A percentile compares a stretch with the other conserved stretches of the same genome.
These are phyloP conservation scores for Neurospora terricola DNA, from an alignment of 495 filamentous ascomycete species.

Conservation along the genomic window DNA sequence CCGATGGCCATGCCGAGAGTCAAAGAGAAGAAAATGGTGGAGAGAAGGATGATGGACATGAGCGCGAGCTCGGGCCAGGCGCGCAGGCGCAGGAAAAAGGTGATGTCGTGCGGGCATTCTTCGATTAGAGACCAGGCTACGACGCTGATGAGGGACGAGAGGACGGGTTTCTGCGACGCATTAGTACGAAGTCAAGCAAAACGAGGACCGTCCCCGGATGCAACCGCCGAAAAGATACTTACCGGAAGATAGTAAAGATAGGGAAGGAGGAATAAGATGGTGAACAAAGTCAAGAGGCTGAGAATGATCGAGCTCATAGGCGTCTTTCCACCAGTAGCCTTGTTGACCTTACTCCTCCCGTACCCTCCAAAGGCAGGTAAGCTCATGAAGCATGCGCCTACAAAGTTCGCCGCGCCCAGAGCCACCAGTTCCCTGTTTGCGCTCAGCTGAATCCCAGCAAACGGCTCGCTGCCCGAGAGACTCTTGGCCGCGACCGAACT, in stretches of 20 bases:
- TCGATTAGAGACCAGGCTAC: constrained; percentile 93
- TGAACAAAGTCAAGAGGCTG: constrained; percentile 68
- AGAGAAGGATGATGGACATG: constrained; percentile 79
- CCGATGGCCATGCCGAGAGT: constrained; percentile 81
- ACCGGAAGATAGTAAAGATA: constrained; percentile 94
- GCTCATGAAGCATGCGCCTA: constrained; percentile 84
- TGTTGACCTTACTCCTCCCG: constrained; percentile 90
- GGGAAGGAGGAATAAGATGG: constrained; percentile 71
- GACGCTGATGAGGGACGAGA: constrained; percentile 89
- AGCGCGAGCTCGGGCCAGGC: constrained; percentile 77
- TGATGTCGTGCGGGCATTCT: constrained; percentile 84
- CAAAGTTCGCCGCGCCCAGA: constrained; percentile 77
- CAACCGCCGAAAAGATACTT: constrained; percentile 22
- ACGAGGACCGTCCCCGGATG: background rate
- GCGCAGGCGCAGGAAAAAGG: constrained; percentile 77
- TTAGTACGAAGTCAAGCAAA: constrained; percentile 15
- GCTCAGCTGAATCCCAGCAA: constrained; percentile 68
- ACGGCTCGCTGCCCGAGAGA: constrained; percentile 53
- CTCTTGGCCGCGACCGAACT: constrained; percentile 95
- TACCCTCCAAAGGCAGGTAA: constrained; percentile 95
- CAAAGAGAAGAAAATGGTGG: constrained; percentile 89
- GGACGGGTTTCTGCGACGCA: constrained; percentile 68
- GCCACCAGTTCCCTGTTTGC: constrained; percentile 93
- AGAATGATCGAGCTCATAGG: constrained; percentile 86
- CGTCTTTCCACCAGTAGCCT: constrained; percentile 79